These are phyloP conservation scores for Tylopilus cervinicoccineus DNA, from an alignment of 768 basidiomycete species.

Conservation along the genomic window DNA sequence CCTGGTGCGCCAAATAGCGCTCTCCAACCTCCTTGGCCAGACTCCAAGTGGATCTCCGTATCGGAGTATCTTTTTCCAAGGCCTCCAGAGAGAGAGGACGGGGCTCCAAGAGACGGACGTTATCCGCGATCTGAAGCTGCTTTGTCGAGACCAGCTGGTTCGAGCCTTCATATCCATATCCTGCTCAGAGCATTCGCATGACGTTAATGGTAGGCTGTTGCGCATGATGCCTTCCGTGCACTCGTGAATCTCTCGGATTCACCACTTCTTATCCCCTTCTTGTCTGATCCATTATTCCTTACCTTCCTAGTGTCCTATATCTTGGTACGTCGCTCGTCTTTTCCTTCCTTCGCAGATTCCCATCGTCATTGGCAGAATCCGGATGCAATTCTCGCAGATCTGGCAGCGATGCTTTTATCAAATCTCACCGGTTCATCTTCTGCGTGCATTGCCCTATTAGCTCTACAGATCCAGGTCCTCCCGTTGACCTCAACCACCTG, in stretches of 20 bases:
- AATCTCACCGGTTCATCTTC: slow-evolving; percentile 79
- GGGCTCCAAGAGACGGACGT: slow-evolving; percentile 60
- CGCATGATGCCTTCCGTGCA: slow-evolving; percentile 93
- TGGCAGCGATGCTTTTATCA: slow-evolving; percentile 96
- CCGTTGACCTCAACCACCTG: slow-evolving; percentile 36
- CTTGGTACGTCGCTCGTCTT: slow-evolving; percentile 53
- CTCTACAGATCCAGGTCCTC: slow-evolving; percentile 63
- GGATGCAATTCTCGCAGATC: slow-evolving; percentile 86
- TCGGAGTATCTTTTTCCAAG: slow-evolving; percentile 71
- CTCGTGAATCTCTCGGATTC: slow-evolving; percentile 92
- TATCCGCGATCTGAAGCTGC: slow-evolving; percentile 75
- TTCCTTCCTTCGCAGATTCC: slow-evolving; percentile 2
- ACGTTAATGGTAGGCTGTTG: slow-evolving; percentile 56
- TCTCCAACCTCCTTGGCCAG: slow-evolving; percentile 78
- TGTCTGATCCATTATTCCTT: slow-evolving; percentile 73
- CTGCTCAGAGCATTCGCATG: slow-evolving; percentile 12
- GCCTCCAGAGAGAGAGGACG: slow-evolving; percentile 53
- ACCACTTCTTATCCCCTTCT: slow-evolving; percentile 55
- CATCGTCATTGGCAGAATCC: slow-evolving; percentile 57
- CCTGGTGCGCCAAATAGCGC: slow-evolving; percentile 81
- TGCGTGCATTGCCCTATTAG: slow-evolving; percentile 60
- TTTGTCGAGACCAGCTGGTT: slow-evolving; percentile 86
- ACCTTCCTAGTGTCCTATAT: slow-evolving; percentile 86
- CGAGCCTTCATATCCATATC: slow-evolving; percentile 35
- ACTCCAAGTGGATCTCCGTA: slow-evolving; percentile 69